These are phyloP conservation scores for Aspergillus candidus DNA, from an alignment of 2,329 filamentous ascomycete species.

Conservation along the genomic window DNA sequence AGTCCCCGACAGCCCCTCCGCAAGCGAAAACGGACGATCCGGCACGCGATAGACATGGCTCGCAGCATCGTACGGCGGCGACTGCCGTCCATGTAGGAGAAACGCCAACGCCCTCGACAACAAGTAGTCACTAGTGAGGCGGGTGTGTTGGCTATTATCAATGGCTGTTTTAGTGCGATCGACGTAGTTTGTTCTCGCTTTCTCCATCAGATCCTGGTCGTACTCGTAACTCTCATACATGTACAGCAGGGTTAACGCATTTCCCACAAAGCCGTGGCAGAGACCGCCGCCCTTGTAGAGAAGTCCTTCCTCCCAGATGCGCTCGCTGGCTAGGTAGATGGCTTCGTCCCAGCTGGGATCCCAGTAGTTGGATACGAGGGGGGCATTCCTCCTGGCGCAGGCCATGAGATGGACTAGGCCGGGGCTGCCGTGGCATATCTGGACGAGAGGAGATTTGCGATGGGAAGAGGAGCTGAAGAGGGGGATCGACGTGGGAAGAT, in stretches of 20 bases:
- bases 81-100: conserved; percentile 33
- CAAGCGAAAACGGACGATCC: conserved; percentile 35
- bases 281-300: conserved; percentile 38
- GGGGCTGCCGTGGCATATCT: conserved; percentile 39
- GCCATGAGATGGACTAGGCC: conserved; percentile 33
- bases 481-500: conserved; percentile 35
- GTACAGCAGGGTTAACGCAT: conserved; percentile 35
- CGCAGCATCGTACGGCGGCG: conserved; percentile 28
- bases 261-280: conserved; percentile 39
- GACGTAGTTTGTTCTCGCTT: conserved; percentile 19
- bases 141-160: neutral
- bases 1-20: conserved; percentile 36
- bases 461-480: conserved; percentile 12
- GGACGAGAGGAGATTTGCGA: conserved; percentile 29
- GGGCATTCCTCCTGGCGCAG: conserved; percentile 24
- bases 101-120: conserved; percentile 34
- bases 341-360: conserved; percentile 35
- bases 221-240: conserved; percentile 35
- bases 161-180: conserved; percentile 7
- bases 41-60: conserved; percentile 33
- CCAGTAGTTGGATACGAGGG: conserved; percentile 27
- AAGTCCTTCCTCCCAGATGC: conserved; percentile 38
- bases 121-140: conserved; percentile 31
- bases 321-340: conserved; percentile 26
- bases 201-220: conserved; percentile 15